These are phyloP conservation scores for Ceratobasidium papillatum DNA, from an alignment of 1,284 basidiomycete genomes.

Conservation along the genomic window DNA sequence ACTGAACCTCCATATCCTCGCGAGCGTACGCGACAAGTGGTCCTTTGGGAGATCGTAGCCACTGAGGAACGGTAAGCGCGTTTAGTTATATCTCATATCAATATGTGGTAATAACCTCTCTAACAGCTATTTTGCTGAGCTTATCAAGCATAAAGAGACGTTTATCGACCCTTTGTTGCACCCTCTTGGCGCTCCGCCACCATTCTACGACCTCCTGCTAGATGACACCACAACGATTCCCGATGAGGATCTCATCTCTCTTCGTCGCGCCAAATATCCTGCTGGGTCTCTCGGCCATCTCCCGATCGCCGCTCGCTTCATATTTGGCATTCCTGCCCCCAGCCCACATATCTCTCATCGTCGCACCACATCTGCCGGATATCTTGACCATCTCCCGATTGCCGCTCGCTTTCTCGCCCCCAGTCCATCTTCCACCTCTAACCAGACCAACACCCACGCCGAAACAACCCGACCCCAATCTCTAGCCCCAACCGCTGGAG, in stretches of 20 bases:
- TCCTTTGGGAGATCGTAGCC: conserved; percentile 96
- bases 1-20: too few species aligned
- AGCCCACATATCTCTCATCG: too few species aligned
- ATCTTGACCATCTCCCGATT: too few species aligned
- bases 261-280: conserved; percentile 61
- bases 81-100: background rate
- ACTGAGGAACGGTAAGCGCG: conserved; percentile 87
- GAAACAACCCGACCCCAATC: conserved; percentile 47
- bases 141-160: conserved; percentile 89
- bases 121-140: conserved; percentile 88
- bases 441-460: conserved; percentile 55
- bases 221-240: conserved; percentile 62
- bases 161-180: conserved; percentile 93
- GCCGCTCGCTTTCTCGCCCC: too few species aligned
- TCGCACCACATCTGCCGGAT: too few species aligned
- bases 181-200: conserved; percentile 69
- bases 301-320: conserved; percentile 92
- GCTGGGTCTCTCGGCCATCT: conserved; percentile 78
- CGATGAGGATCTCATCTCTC: conserved; percentile 62
- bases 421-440: conserved; percentile 56
- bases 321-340: conserved; percentile 75
- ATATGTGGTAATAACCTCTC: conserved; percentile 41
- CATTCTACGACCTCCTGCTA: conserved; percentile 58
- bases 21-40: conserved; percentile 95
- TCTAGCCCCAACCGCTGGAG: conserved; percentile 61